phyloP scores from a whole-genome alignment of 345 rosid species.

The Cardiospermum halicacabum region DNA sequence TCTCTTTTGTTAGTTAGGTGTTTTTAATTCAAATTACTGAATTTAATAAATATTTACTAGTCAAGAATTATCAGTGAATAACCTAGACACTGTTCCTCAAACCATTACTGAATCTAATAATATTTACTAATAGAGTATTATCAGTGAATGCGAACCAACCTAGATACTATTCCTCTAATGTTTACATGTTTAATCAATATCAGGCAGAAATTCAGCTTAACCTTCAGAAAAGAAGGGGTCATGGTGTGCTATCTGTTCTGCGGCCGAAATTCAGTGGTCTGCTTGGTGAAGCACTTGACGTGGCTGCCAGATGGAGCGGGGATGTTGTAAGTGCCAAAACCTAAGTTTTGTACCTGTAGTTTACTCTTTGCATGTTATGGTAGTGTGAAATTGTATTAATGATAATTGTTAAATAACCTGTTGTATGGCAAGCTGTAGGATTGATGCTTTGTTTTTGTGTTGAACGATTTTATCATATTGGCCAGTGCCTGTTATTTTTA shows the following conservation, averaged over 20 bases:
- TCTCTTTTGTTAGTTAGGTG: neutral
- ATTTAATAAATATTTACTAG: neutral
- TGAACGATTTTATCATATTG: neutral
- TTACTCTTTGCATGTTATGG: constrained; percentile 9
- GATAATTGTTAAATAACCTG: neutral
- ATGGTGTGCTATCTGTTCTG: constrained; percentile 80
- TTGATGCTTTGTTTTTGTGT: neutral
- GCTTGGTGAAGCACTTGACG: constrained; percentile 92
- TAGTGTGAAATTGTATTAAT: constrained; percentile 11
- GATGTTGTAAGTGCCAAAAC: constrained; percentile 78
- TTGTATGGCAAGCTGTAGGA: neutral
- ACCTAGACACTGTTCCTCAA: constrained; percentile 4
- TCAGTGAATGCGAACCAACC: constrained; percentile 4
- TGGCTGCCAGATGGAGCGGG: constrained; percentile 96
- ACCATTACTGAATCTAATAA: too few relatives aligned
- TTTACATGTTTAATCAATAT: constrained; percentile 22
- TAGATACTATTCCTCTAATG: neutral
- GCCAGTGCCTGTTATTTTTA: neutral
- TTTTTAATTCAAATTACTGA: constrained; percentile 6
- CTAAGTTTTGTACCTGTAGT: constrained; percentile 2
- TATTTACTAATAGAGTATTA: neutral
- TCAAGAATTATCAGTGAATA: neutral
- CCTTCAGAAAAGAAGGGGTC: constrained; percentile 94
- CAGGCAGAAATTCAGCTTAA: constrained; percentile 98
- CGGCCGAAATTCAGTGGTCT: constrained; percentile 95